Evolutionary conservation across 73 alveolate genomes (phyloP).

Genomic region (Uronychia setigera): DNA sequence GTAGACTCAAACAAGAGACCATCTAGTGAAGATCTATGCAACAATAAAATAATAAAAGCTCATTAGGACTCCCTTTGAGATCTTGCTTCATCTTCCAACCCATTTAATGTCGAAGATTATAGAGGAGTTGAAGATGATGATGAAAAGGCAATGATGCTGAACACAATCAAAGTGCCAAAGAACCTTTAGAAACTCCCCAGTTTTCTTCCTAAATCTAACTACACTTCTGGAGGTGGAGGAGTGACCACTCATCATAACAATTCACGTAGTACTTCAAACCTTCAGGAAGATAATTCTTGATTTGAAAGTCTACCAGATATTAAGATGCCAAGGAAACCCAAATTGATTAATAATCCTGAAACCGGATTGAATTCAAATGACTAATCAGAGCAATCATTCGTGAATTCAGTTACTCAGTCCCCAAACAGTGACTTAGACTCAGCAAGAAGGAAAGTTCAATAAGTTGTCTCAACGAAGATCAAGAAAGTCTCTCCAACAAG

Average conservation of each 20-base stretch:
- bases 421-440: background rate
- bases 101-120: background rate
- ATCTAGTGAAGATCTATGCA: background rate
- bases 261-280: background rate
- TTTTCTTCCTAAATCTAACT: background rate
- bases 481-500: background rate
- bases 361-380: background rate
- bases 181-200: background rate
- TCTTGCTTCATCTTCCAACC: background rate
- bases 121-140: background rate
- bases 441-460: background rate
- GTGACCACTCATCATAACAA: too few species aligned
- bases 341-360: background rate
- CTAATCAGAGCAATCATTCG: background rate
- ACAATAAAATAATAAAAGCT: background rate
- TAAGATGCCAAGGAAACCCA: background rate
- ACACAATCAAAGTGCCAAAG: background rate
- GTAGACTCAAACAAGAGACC: background rate
- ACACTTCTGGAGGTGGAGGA: background rate
- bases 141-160: background rate
- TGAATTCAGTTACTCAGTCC: background rate
- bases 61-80: background rate
- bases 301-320: background rate
- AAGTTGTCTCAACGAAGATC: background rate
- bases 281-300: background rate